Conservation (phyloP, 345 rosid genomes). For the Cardamine resedifolia region DNA sequence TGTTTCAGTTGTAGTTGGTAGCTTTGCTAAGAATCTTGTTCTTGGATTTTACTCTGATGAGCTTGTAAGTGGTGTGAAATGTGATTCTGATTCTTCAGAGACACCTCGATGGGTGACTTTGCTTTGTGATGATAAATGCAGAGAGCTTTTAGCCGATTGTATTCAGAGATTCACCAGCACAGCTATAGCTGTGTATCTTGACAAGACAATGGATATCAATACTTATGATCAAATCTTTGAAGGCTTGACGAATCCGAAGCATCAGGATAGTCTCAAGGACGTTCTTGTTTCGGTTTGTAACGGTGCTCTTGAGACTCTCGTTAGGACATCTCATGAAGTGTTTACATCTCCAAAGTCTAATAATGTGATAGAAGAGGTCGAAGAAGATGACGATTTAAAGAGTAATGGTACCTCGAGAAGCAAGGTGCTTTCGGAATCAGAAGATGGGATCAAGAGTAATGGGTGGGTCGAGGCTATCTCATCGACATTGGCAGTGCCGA, state of each 20-base stretch:
- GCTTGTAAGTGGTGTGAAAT: conserved; percentile 10
- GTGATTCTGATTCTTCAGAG: conserved; percentile 36
- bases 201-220: conserved; percentile 82
- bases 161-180: conserved; percentile 82
- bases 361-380: conserved; percentile 6
- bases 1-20: conserved; percentile 79
- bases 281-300: conserved; percentile 77
- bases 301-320: conserved; percentile 73
- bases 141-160: conserved; percentile 72
- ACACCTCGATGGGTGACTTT: conserved; percentile 57
- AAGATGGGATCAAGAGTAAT: conserved; percentile 37
- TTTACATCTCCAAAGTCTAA: conserved; percentile 49
- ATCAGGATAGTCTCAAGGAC: conserved; percentile 60
- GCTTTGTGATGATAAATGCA: conserved; percentile 56
- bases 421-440: conserved; percentile 24
- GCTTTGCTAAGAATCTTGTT: conserved; percentile 89
- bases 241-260: conserved; percentile 86
- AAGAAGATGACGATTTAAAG: conserved; percentile 20
- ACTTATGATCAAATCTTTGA: conserved; percentile 73
- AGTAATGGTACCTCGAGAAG: conserved; percentile 20
- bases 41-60: conserved; percentile 62
- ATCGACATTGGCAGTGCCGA: conserved; percentile 65
- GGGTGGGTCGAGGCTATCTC: conserved; percentile 60
- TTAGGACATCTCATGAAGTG: conserved; percentile 77
- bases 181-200: conserved; percentile 80